phyloP scores from a whole-genome alignment of 2,329 filamentous ascomycete genomes.

The Colletotrichum cereale region DNA sequence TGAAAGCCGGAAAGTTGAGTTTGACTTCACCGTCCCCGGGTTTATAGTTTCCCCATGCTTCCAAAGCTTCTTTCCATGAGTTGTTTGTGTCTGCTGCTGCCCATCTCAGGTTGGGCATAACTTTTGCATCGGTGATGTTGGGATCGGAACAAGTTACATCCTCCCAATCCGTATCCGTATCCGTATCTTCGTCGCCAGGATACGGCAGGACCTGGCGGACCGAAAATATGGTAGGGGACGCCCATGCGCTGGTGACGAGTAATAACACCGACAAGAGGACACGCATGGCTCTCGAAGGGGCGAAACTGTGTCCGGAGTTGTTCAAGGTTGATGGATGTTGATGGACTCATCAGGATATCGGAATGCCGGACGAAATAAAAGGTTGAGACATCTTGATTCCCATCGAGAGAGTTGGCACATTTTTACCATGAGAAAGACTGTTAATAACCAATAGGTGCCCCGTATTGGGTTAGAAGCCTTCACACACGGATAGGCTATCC shows the following conservation, averaged over 20 bases:
- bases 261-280: neutral
- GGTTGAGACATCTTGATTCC: neutral
- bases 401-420: neutral
- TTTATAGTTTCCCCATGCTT: slow-evolving; percentile 8
- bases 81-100: slow-evolving; percentile 8
- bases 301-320: neutral
- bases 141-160: neutral
- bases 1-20: slow-evolving; percentile 16
- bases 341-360: neutral
- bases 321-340: neutral
- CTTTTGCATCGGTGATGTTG: slow-evolving; percentile 31
- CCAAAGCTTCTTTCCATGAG: slow-evolving; percentile 13
- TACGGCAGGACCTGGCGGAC: neutral
- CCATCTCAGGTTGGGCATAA: slow-evolving; percentile 5
- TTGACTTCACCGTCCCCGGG: neutral
- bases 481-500: neutral
- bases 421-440: neutral
- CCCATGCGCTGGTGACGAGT: neutral
- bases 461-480: neutral
- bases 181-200: too few relatives aligned
- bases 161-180: slow-evolving; percentile 8
- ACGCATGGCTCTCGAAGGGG: neutral
- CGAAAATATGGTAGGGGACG: neutral
- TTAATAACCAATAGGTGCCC: too few relatives aligned
- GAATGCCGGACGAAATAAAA: neutral